Percentiles rank a stretch among this genome's conserved stretches.
These are phyloP conservation scores for Coffea eugenioides DNA, from an alignment of 257 asterid species.

Conservation along the genomic window DNA sequence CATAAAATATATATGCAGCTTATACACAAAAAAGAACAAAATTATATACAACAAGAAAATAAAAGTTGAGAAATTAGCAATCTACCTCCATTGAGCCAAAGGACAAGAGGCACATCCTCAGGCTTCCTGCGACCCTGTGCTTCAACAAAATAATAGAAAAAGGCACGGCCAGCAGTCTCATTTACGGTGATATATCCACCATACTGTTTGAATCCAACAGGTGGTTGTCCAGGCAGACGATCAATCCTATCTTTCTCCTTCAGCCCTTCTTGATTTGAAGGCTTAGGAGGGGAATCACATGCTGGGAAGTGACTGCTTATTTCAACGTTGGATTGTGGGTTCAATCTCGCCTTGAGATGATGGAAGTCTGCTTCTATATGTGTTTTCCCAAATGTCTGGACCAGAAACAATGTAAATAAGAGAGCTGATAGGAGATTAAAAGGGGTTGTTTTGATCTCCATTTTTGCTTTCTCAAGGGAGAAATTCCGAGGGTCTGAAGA, in stretches of 20 bases:
- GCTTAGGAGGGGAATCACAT: not conserved
- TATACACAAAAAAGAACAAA: not conserved
- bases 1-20: not conserved
- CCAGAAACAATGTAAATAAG: not conserved
- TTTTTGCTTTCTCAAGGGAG: not conserved
- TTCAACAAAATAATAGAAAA: conserved; percentile 65
- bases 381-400: not conserved
- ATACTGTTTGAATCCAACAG: conserved; percentile 57
- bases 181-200: conserved; percentile 69
- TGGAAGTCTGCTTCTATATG: not conserved
- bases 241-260: conserved; percentile 50
- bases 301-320: not conserved
- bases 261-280: conserved; percentile 29
- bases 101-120: conserved; percentile 62
- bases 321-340: not conserved
- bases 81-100: conserved; percentile 92
- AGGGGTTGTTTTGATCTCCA: not conserved
- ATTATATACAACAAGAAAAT: not conserved
- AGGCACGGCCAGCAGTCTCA: conserved; percentile 58
- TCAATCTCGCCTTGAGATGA: not conserved
- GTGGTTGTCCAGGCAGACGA: conserved; percentile 61
- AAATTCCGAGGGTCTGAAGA: not conserved
- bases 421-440: not conserved
- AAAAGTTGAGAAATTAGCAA: conserved; percentile 7
- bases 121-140: conserved; percentile 35